phyloP scores from a whole-genome alignment of 164 flowering plant species.

The Vitis amurensis region DNA sequence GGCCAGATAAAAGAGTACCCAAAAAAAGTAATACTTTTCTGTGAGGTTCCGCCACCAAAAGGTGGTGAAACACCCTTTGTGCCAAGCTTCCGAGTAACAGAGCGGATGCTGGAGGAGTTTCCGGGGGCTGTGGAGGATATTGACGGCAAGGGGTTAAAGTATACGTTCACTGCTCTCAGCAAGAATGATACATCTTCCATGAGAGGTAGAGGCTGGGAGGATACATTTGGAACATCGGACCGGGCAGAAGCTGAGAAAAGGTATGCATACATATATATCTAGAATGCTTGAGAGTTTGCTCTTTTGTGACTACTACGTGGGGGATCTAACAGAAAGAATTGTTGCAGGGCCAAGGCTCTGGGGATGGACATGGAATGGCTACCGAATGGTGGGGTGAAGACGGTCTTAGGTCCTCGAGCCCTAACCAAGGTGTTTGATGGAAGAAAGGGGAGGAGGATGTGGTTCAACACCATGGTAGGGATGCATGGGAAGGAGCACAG shows the following conservation, averaged over 20 bases:
- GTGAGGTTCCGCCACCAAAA: slow-evolving; percentile 59
- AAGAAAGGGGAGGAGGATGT: slow-evolving; percentile 53
- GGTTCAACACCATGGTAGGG: slow-evolving; percentile 65
- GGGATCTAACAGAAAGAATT: background rate
- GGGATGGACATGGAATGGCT: slow-evolving; percentile 68
- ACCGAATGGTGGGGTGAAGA: slow-evolving; percentile 44
- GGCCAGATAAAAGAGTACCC: slow-evolving; percentile 52
- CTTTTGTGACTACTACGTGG: too few species aligned
- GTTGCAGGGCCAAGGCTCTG: slow-evolving; percentile 46
- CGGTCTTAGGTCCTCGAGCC: slow-evolving; percentile 40
- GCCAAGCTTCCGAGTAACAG: slow-evolving; percentile 56
- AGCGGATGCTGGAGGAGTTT: slow-evolving; percentile 52
- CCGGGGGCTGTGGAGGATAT: slow-evolving; percentile 57
- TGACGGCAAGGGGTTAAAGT: slow-evolving; percentile 48
- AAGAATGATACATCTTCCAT: slow-evolving; percentile 45
- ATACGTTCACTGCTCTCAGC: slow-evolving; percentile 51
- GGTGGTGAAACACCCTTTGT: slow-evolving; percentile 72
- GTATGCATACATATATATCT: slow-evolving; percentile 16
- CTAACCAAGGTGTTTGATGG: slow-evolving; percentile 49
- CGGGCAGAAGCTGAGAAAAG: slow-evolving; percentile 48
- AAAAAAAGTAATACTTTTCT: slow-evolving; percentile 48
- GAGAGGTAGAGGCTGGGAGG: slow-evolving; percentile 73
- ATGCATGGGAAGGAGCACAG: slow-evolving; percentile 57
- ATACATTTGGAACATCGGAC: slow-evolving; percentile 56
- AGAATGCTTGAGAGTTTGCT: too few species aligned